Base-by-base conservation (phyloP, 1,284 basidiomycete species). In the Xanthoconium separans region DNA sequence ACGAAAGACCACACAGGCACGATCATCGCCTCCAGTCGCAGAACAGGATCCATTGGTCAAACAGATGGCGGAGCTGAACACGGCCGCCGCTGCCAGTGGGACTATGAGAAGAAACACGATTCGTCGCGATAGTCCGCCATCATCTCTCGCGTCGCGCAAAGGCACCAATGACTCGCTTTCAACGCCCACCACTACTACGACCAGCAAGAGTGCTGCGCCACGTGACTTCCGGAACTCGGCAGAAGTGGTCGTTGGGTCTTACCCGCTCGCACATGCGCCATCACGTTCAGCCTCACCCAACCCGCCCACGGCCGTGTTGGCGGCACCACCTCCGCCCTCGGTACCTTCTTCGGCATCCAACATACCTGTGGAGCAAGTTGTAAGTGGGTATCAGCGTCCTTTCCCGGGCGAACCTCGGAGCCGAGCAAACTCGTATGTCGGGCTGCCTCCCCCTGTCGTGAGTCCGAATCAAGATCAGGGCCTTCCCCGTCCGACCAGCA, bases 361-460 rank as follows among this genome's bases (percentile, higher is more conserved):
- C 51, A 66, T 78, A 8, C 77, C 83, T 0, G 79, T 83, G 6
- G 88, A 91, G 61, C 82, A 87, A n/a, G 86, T 95, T 2, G 70
- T 95, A 10, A 77, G 76, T 6, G 80, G 85, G 58, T 97, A 97
- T 64, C 82, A 87, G 16, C 93, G 95, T 64, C 85, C 88, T 0
- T 83, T 98, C 70, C 95, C 94, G 2, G 93, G 92, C 3, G 95
- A 98, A 73, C 60, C 71, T 27, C 65, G 76, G 44, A 83, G 80
- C 58, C 69, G 75, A 24, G 75, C 77, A 49, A 75, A 76, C 60
- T 77, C 81, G 65, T 72, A 73, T 57, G 71, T 75, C 15, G 75
- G 73, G 1, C 58, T 51, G 20, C 61, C 55, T 48, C 68, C 59
- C 48, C 65, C 58, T 30, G 34, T 56, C 30, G 57, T 56, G 27